Base-by-base conservation (phyloP, 768 basidiomycete species). In the Dictyophora rubrovolvata region DNA sequence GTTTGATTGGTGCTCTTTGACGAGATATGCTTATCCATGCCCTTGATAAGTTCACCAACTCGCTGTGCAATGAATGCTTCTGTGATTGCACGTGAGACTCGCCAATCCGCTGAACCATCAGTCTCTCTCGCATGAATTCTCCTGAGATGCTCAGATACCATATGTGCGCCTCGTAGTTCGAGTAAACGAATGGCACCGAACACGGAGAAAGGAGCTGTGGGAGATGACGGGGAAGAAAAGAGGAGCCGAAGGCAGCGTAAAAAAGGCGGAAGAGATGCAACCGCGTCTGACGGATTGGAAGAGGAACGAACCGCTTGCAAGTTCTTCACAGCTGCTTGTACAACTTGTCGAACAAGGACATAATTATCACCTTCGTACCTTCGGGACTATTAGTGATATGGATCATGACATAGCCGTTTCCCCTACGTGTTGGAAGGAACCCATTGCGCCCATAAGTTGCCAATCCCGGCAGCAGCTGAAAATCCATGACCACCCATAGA, bases 361-460 rank as follows among this genome's bases (percentile, higher is more conserved):
- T 79, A 89, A 66, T 90, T 89, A 65, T 90, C 88, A 14, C 87
- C 87, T 71, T 89, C 87, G 62, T 80, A 88, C 1, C 85, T 86
- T 61, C 6, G 0, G 48, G 34, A 17, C 42, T 34, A 34, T 66
- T 36, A 5, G 33, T 58, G 22, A 47, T 65, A 10, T 35, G 9
- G 11, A 35, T 48, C 5, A 62, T 14, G n/a, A 54, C 53, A 7
- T 48, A 54, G 20, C 16, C 12, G 2, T 42, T 42, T 12, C 42
- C 42, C 12, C 47, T 51, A 62, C 57, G 61, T 59, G 46, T 54
- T 54, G n/a, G 61, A 22, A 16, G 61, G 60, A 20, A 53, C 55
- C 23, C 46, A 55, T 17, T 48, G 14, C 20, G 63, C 63, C 56
- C 61, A 56, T 23, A 63, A n/a, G 21, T 75, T 69, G 4, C 86